Evolutionary conservation across 345 rosid species (phyloP), one percentile per base, ranked within the genome.

Genomic region (Arabidopsis suecica): DNA sequence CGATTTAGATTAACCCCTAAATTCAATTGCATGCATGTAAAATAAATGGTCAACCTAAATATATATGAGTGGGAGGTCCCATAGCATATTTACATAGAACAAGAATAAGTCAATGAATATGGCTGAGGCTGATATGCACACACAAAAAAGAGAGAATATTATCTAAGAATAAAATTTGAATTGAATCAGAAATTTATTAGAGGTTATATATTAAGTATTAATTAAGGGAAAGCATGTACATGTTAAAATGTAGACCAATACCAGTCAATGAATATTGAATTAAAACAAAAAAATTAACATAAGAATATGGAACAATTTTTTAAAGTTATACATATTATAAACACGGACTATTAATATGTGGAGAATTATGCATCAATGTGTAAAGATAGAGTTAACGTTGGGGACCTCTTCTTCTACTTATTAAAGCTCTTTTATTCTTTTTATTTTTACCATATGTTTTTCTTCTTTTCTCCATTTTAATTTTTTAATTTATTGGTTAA

Each of bases 341-440:
- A 64, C 22, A 70, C 53, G 37, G 69, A 65, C 32, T 62, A 78
- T 75, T 50, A 16, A 38, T 74, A 74, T 81, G 77, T 69, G 82
- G 79, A 71, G 77, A 63, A 60, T 71, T 76, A 81, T 76, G 68
- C 77, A 85, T 76, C 78, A 81, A 81, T 80, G 80, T 66, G 78
- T 74, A 85, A 83, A 85, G 86, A 69, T 65, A 79, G 69, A 65
- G 61, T 68, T 69, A 74, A 70, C 72, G 57, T 76, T 41, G 85
- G 88, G 92, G 89, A 85, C 88, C 88, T 86, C 77, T 67, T 45
- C 56, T 71, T 75, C 76, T 79, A 69, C 76, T 75, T 65, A 64
- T 70, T 69, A 74, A 74, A 80, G 82, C 73, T 64, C 75, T 80
- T 62, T 59, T 69, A 69, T 64, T 58, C 69, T 75, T 75, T 72